Evolutionary conservation across 139 green algal species (phyloP).

Genomic region (Gonium pectorale): DNA sequence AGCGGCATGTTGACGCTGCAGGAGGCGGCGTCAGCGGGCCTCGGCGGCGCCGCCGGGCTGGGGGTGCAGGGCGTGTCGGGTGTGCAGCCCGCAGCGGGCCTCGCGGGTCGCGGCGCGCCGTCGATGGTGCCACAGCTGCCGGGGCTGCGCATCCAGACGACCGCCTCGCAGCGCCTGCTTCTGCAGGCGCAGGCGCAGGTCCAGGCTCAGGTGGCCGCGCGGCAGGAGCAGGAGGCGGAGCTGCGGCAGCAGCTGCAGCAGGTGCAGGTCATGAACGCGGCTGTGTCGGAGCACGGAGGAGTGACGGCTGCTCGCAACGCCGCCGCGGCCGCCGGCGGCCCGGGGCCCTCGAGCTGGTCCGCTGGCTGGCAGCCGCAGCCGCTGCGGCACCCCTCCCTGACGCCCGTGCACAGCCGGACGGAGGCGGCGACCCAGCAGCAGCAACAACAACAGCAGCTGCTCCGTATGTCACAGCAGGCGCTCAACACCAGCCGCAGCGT

Average conservation of each 20-base stretch:
- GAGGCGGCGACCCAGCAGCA: not conserved
- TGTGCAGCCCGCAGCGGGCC: too few relatives aligned
- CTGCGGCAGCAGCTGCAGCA: not conserved
- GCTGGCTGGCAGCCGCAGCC: not conserved
- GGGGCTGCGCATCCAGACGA: not conserved
- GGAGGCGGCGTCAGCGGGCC: too few relatives aligned
- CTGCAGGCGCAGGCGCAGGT: not conserved
- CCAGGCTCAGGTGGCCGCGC: too few relatives aligned
- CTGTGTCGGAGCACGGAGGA: too few relatives aligned
- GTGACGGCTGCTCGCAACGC: too few relatives aligned
- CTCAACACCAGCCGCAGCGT: constrained; percentile 12
- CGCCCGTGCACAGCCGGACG: not conserved
- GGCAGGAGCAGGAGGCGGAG: not conserved
- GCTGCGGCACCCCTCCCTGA: not conserved
- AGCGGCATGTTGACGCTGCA: not conserved
- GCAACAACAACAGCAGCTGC: constrained; percentile 5
- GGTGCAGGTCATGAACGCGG: not conserved
- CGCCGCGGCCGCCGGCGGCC: not conserved
- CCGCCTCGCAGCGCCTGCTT: not conserved
- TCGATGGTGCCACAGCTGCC: too few relatives aligned
- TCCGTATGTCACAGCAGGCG: not conserved
- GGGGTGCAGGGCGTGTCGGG: too few relatives aligned
- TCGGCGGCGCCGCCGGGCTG: too few relatives aligned
- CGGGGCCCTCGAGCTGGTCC: not conserved
- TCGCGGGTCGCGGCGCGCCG: too few relatives aligned